Base-by-base conservation (phyloP, 495 filamentous ascomycete genomes). In the Aspergillus cavernicola region DNA sequence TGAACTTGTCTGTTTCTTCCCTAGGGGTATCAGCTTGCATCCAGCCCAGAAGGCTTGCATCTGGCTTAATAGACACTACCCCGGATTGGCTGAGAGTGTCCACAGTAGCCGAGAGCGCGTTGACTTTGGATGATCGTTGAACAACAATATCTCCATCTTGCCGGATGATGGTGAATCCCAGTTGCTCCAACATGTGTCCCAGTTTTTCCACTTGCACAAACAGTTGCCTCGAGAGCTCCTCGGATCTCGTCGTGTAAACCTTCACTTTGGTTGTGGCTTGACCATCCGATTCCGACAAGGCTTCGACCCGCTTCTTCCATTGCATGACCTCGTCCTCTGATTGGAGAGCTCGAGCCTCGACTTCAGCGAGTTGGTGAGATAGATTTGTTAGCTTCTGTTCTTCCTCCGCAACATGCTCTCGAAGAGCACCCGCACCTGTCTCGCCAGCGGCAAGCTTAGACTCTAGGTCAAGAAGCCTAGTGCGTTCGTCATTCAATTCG, bases 181-280 rank as follows among this genome's bases (percentile, higher is more conserved):
- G 72, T 26, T 87, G 80, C 62, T 96, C 91, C 1, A 99, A 80
- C 38, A 99, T 82, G 31, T 81, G 80, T 31, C 80, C 81, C 4
- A 95, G 70, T 37, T 85, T 84, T 57, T 90, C 85, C 50, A 91
- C 87, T 44, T 93, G 88, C 3, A 80, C 69, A 53, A 88, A 89
- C 6, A 97, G 77, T 23, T 85, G 80, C 55, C 87, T 85, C 19
- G 91, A 92, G 9, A 97, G 72, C 51, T 97, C 89, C 59, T 89
- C 88, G 6, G 88, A 84, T 37, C 81, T 85, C 28, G 67, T 64
- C 24, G 83, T 85, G 22, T 89, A 86, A 41, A 79, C 75, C 43
- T 88, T 80, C 12, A 85, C 73, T 36, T 81, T 78, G 19, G 61
- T 61, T 15, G 63, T 57, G 37, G 64, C 65, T 3, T 83, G 66